Evolutionary conservation across 164 flowering plant species (phyloP).

Genomic region (Chimonanthus praecox): DNA sequence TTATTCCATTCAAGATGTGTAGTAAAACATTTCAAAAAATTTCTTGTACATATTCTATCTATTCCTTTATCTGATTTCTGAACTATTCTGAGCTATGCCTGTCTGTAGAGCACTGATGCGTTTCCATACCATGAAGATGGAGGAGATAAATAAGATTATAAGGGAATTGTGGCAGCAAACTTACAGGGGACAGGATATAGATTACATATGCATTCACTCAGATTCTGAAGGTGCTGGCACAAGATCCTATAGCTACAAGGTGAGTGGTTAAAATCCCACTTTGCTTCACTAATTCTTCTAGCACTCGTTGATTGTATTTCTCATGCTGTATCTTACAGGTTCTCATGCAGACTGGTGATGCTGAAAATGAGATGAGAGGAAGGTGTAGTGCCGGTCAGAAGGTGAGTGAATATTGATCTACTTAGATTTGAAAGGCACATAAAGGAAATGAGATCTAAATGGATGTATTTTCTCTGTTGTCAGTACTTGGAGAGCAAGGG

Average conservation of each 20-base stretch:
- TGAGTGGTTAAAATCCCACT: no score
- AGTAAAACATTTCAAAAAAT: no score
- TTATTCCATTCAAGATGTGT: neutral
- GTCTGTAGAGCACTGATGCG: constrained; percentile 89
- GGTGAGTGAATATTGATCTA: constrained; percentile 29
- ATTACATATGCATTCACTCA: constrained; percentile 87
- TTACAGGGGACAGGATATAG: constrained; percentile 98
- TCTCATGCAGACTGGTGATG: no score
- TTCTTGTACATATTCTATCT: neutral
- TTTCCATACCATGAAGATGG: constrained; percentile 98
- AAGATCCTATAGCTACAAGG: no score
- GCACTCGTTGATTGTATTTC: no score
- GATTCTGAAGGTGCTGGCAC: no score
- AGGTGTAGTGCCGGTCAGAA: no score
- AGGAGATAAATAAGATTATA: constrained; percentile 94
- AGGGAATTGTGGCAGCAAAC: constrained; percentile 98
- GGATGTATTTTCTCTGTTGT: neutral
- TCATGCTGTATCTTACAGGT: no score
- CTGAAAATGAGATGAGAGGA: no score
- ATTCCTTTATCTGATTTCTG: neutral
- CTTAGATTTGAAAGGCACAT: neutral
- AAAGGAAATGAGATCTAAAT: neutral
- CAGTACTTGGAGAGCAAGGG: neutral
- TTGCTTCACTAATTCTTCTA: no score
- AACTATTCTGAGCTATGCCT: neutral